Evolutionary conservation across 73 alveolate genomes (phyloP), one percentile per base, ranked within the genome.

Genomic region (Symbiodinium natans): DNA sequence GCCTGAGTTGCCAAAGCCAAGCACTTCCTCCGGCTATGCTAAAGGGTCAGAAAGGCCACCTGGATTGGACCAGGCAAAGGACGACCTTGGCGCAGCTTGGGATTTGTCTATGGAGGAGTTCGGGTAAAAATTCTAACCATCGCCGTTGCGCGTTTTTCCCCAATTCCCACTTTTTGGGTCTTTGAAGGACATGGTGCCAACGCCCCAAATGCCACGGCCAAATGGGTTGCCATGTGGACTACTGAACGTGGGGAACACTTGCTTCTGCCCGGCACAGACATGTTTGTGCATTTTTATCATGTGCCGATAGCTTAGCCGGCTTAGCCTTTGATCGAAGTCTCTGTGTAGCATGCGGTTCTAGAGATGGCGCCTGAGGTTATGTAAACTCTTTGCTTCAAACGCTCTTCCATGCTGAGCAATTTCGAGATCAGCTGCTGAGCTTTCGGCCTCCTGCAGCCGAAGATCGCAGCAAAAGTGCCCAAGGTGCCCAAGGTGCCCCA

Each of bases 181-280:
- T 34, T 27, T 38, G 88, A 71, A 90, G 97, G 97, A 90, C 42
- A 90, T 68, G 17, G 97, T 90, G 89, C 97, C 97, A 31, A 90
- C 97, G 1, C 97, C 97, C n/a, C 97, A 90, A 41, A 90, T 90
- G 97, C 97, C 97, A 29, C 97, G 97, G 40, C 97, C 87, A 29
- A 48, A 77, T 21, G 97, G 97, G 97, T 89, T 90, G 43, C 97
- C 97, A 15, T 90, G 97, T 29, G 97, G 97, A 68, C 40, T 90
- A 63, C 77, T 90, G 86, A 90, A 90, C 39, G 97, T 90, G 9
- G 97, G 97, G 36, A 90, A 90, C 88, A 90, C 97, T 2, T 90
- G 97, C 80, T 19, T 43, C 97, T 90, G 42, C 40, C 82, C 54
- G 17, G 36, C 17, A 46, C 59, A n/a, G n/a, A n/a, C n/a, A n/a